A percentile compares a stretch with the other conserved stretches of the same genome.
Conservation (phyloP, 345 rosid species). For the Erysimum cheiranthoides region DNA sequence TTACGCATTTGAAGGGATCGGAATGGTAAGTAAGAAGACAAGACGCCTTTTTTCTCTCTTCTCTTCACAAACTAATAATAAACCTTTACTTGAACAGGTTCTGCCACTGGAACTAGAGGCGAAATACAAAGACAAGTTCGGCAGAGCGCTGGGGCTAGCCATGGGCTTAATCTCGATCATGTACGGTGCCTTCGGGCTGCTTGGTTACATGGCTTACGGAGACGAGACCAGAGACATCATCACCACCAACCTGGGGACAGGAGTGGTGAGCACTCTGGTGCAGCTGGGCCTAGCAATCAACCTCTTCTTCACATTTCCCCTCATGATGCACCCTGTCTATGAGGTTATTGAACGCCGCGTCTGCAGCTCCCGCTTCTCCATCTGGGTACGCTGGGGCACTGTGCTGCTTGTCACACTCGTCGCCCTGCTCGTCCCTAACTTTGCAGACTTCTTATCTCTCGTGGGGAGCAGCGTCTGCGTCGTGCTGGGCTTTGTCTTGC, state of each 20-base stretch:
- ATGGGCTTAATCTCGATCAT: conserved; percentile 63
- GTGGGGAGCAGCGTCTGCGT: conserved; percentile 49
- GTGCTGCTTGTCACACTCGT: conserved; percentile 61
- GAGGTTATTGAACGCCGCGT: conserved; percentile 61
- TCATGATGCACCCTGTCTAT: conserved; percentile 89
- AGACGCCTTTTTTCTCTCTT: background rate
- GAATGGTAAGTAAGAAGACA: conserved; percentile 51
- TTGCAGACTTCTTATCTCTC: conserved; percentile 78
- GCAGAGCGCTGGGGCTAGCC: conserved; percentile 56
- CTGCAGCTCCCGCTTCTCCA: conserved; percentile 16
- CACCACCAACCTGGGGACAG: conserved; percentile 71
- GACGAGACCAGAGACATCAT: conserved; percentile 72
- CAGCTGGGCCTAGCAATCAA: conserved; percentile 66
- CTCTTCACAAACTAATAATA: background rate
- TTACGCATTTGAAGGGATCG: conserved; percentile 77
- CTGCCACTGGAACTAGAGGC: conserved; percentile 73
- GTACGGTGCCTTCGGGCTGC: conserved; percentile 62
- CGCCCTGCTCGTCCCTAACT: conserved; percentile 58
- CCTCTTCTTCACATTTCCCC: conserved; percentile 47
- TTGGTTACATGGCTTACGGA: conserved; percentile 80
- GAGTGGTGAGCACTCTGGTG: conserved; percentile 64
- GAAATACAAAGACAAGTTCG: conserved; percentile 61
- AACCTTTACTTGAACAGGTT: conserved; percentile 20
- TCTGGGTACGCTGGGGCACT: conserved; percentile 71
- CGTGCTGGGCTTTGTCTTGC: conserved; percentile 68